phyloP scores from a whole-genome alignment of 495 filamentous ascomycete species.

The Penicillium subrubescens region DNA sequence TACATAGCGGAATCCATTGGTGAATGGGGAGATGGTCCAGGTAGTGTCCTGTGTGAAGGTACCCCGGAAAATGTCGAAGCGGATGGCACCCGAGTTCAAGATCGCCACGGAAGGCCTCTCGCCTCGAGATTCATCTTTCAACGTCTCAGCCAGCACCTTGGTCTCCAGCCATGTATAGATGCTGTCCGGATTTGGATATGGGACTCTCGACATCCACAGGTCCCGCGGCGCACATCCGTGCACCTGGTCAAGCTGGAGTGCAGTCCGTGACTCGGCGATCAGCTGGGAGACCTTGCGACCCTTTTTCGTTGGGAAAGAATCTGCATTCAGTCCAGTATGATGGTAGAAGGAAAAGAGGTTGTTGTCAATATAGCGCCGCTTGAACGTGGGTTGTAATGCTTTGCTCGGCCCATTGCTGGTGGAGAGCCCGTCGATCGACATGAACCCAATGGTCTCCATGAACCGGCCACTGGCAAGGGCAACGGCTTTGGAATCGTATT shows the following conservation, averaged over 20 bases:
- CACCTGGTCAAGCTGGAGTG: conserved; percentile 68
- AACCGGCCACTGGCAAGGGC: conserved; percentile 91
- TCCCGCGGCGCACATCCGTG: conserved; percentile 84
- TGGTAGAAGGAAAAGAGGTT: conserved; percentile 84
- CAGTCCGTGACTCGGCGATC: conserved; percentile 69
- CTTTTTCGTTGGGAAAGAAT: conserved; percentile 76
- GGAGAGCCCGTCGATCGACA: conserved; percentile 77
- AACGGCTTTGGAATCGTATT: conserved; percentile 78
- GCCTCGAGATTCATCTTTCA: conserved; percentile 51
- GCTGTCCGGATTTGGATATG: conserved; percentile 68
- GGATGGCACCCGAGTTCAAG: conserved; percentile 84
- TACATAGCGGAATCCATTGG: conserved; percentile 74
- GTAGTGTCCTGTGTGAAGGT: conserved; percentile 83
- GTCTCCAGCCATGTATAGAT: conserved; percentile 81
- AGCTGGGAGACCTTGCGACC: conserved; percentile 72
- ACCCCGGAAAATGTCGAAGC: conserved; percentile 94
- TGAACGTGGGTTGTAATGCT: conserved; percentile 57
- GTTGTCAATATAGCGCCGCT: conserved; percentile 90
- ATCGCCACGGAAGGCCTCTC: conserved; percentile 67
- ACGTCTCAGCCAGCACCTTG: conserved; percentile 66
- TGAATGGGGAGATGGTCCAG: conserved; percentile 87
- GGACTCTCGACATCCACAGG: conserved; percentile 75
- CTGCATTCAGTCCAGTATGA: conserved; percentile 70
- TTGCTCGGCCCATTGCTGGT: conserved; percentile 38
- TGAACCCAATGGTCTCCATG: conserved; percentile 96